These are phyloP conservation scores for Phytophthora brassicae DNA, from an alignment of 352 stramenopile species.

Conservation along the genomic window DNA sequence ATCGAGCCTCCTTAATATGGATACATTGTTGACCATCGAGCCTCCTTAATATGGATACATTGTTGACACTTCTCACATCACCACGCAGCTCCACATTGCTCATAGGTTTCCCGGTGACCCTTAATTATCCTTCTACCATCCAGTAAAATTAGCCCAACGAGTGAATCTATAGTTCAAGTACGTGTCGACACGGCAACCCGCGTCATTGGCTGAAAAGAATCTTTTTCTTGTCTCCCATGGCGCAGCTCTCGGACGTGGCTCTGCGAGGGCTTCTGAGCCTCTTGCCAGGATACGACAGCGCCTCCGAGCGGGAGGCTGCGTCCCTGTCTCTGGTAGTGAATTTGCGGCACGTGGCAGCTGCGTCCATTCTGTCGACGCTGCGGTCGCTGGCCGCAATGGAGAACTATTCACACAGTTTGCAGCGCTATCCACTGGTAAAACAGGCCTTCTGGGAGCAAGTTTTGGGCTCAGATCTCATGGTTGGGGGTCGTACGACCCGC, in stretches of 20 bases:
- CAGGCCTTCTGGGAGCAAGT: conserved; percentile 39
- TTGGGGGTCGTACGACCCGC: neutral
- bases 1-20: no score
- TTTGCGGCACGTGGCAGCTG: conserved; percentile 13
- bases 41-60: no score
- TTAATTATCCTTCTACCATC: no score
- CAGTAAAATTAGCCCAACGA: no score
- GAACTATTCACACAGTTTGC: conserved; percentile 30
- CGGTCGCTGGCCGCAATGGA: conserved; percentile 19
- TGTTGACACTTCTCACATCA: no score
- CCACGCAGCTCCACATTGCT: no score
- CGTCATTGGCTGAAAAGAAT: neutral
- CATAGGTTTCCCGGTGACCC: no score
- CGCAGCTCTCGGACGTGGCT: conserved; percentile 18
- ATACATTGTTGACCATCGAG: no score
- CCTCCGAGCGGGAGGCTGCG: conserved; percentile 17
- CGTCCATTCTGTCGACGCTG: conserved; percentile 5
- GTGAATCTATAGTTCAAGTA: no score
- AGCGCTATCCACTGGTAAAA: conserved; percentile 35
- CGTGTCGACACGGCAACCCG: neutral
- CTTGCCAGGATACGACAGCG: conserved; percentile 19
- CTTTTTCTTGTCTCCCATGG: neutral
- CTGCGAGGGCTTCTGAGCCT: conserved; percentile 32
- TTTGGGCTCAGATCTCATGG: conserved; percentile 27
- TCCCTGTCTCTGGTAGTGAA: conserved; percentile 35